These are phyloP conservation scores for Gnomoniopsis sp. DNA, from an alignment of 2,329 filamentous ascomycete genomes.

Conservation along the genomic window DNA sequence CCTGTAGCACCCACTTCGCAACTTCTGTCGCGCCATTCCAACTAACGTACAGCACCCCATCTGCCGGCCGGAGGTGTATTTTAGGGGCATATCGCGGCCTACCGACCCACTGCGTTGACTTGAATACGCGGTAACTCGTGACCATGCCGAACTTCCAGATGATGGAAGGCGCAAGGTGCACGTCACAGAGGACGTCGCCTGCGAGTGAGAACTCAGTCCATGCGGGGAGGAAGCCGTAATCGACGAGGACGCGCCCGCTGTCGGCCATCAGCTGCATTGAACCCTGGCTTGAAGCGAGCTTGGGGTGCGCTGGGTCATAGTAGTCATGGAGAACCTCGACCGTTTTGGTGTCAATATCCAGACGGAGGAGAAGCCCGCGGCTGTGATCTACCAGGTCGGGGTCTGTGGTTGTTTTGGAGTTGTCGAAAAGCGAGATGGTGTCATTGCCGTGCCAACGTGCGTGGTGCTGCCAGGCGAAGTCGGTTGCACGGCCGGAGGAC, in stretches of 20 bases:
- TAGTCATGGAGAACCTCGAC: neutral
- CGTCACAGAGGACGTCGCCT: conserved; percentile 20
- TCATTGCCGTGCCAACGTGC: conserved; percentile 28
- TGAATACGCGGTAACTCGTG: conserved; percentile 21
- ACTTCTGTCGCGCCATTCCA: conserved; percentile 22
- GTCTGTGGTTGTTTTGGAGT: conserved; percentile 25
- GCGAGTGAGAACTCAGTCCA: conserved; percentile 16
- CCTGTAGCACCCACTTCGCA: conserved; percentile 18
- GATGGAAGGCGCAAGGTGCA: conserved; percentile 17
- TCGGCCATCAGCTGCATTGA: neutral
- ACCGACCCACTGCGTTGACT: conserved; percentile 18
- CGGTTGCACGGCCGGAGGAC: conserved; percentile 30
- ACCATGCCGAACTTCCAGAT: conserved; percentile 17
- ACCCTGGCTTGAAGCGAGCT: neutral
- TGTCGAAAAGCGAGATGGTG: conserved; percentile 36
- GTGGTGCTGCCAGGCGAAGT: conserved; percentile 38
- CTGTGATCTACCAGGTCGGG: neutral
- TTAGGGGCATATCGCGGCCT: conserved; percentile 11
- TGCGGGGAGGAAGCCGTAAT: conserved; percentile 19
- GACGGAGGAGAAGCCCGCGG: conserved; percentile 2
- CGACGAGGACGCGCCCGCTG: conserved; percentile 14
- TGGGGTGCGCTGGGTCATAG: neutral
- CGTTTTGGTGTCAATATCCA: neutral
- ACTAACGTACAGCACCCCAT: conserved; percentile 19
- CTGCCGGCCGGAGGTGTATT: conserved; percentile 2